These are phyloP conservation scores for Zasmidium angulare DNA, from an alignment of 2,329 filamentous ascomycete genomes.

Conservation along the genomic window DNA sequence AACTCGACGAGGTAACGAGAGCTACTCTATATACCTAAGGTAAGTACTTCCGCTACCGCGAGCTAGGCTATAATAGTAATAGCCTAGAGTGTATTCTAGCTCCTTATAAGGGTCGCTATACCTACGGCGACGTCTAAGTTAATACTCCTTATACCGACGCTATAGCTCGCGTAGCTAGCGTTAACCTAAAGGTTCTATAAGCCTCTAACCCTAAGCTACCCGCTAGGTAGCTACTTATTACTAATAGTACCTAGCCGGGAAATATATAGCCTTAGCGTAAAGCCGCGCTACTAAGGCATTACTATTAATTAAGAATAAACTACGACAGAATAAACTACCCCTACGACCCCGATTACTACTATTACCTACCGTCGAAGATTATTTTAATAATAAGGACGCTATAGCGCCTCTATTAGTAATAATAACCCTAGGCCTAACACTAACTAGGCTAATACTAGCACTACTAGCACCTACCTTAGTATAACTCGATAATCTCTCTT, in stretches of 20 bases:
- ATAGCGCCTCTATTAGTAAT: no score
- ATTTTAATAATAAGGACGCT: no score
- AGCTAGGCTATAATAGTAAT: neutral
- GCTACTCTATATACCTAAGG: no score
- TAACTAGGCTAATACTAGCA: no score
- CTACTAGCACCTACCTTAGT: neutral
- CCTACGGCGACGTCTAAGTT: neutral
- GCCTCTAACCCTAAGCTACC: neutral
- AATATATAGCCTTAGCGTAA: neutral
- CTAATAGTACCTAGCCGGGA: neutral
- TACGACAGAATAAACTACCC: no score
- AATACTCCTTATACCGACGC: neutral
- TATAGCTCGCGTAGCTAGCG: neutral
- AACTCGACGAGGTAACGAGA: no score
- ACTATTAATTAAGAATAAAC: neutral
- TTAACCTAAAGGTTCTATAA: neutral
- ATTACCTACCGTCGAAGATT: no score
- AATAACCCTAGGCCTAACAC: no score
- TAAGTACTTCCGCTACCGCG: neutral
- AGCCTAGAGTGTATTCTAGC: neutral
- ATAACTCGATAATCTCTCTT: neutral
- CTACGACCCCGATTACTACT: no score
- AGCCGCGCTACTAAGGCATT: neutral
- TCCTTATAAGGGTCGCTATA: neutral
- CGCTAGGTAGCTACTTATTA: no score